phyloP scores from a whole-genome alignment of 2,329 filamentous ascomycete species.

The Sclerotinia sclerotiorum region DNA sequence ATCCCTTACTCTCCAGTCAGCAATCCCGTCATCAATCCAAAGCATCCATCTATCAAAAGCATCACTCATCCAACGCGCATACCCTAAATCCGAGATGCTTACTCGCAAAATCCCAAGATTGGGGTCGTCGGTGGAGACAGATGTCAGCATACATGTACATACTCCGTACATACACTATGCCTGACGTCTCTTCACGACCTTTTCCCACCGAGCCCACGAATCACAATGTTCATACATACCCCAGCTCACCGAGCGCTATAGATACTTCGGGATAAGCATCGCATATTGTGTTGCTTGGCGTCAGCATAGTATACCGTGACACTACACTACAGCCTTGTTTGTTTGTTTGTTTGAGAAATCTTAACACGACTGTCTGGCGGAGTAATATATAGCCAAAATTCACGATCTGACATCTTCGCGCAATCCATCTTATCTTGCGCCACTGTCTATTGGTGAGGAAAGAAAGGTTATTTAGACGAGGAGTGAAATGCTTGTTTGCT shows the following conservation, averaged over 20 bases:
- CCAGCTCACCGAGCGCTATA: neutral
- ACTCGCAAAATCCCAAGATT: neutral
- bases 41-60: neutral
- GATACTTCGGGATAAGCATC: neutral
- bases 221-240: neutral
- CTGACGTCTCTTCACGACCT: neutral
- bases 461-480: slow-evolving; percentile 1
- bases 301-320: slow-evolving; percentile 8
- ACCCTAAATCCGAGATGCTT: neutral
- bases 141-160: neutral
- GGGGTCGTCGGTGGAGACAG: neutral
- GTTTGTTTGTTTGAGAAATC: neutral
- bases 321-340: neutral
- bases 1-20: neutral
- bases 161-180: no score
- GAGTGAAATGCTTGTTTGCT: neutral
- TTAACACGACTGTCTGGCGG: neutral
- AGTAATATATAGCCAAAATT: neutral
- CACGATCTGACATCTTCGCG: neutral
- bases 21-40: neutral
- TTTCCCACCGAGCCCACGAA: slow-evolving; percentile 5
- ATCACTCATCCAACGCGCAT: neutral
- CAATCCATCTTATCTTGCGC: slow-evolving; percentile 3
- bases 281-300: neutral
- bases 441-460: neutral